Conservation (phyloP, 257 asterid species). For the Cordia subcordata region DNA sequence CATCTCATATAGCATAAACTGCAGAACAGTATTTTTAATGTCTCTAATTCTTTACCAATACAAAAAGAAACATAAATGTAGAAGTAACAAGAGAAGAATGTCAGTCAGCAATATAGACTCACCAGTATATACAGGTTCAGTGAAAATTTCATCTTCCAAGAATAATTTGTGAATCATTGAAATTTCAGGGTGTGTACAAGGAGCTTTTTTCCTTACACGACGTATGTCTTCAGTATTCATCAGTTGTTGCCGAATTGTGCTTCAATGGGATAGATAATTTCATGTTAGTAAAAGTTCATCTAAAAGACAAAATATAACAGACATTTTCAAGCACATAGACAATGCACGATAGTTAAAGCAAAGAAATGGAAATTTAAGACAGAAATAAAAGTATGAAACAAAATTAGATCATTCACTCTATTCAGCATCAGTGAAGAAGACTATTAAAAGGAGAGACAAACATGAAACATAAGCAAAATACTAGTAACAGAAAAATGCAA, state of each 20-base stretch:
- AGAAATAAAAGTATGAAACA: too few species aligned
- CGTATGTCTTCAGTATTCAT: slow-evolving; percentile 63
- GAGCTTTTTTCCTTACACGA: slow-evolving; percentile 85
- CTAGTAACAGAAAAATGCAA: not conserved
- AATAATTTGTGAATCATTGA: slow-evolving; percentile 53
- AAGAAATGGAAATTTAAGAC: too few species aligned
- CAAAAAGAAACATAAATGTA: not conserved
- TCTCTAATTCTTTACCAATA: not conserved
- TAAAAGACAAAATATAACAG: too few species aligned
- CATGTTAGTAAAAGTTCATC: slow-evolving; percentile 10
- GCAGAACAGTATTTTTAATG: not conserved
- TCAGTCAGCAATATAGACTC: slow-evolving; percentile 22
- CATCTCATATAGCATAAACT: not conserved
- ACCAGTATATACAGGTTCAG: slow-evolving; percentile 56
- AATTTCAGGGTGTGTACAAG: slow-evolving; percentile 74
- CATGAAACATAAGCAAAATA: not conserved
- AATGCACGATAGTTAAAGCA: too few species aligned
- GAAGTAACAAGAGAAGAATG: slow-evolving; percentile 4
- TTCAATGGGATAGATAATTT: slow-evolving; percentile 26
- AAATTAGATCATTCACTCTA: too few species aligned
- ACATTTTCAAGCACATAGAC: too few species aligned
- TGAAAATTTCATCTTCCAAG: slow-evolving; percentile 60
- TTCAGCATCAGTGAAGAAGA: not conserved
- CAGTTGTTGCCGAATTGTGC: slow-evolving; percentile 75
- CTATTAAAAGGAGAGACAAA: not conserved